Base-by-base conservation (phyloP, 2,329 filamentous ascomycete genomes). In the Leptographium procerum region DNA sequence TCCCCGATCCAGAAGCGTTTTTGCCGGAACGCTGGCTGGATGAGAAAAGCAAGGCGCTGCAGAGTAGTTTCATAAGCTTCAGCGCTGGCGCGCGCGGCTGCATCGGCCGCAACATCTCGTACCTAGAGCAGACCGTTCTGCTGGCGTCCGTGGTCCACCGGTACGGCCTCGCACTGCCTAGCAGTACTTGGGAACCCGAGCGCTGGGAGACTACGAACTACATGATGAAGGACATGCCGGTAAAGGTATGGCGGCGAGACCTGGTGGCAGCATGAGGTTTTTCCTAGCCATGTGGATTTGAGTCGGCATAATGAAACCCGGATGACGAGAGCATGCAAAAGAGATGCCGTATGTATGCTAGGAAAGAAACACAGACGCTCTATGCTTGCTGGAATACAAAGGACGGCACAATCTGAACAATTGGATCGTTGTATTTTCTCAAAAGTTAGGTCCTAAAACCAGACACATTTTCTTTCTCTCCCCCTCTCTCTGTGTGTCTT, bases 31-130 rank as follows among this genome's bases (percentile, higher is more conserved):
- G 76, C 8, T 78, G 75, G 75, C 55, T 74, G 0, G 62, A 62
- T 2, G 62, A 62, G 16, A 71, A 68, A 43, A 68, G 69, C 54
- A 71, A 73, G 1, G 72, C 70, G 16, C 61, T 61, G 3, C 61
- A 66, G 59, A 63, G 24, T n/a, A 11, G 28, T 19, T 57, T 57
- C 16, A 28, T 57, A 4, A 16, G 56, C 40, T 63, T 64, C 47
- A 61, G 61, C 6, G 36, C 57, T 1, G 61, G 61, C 1, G 69
- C 72, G 1, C 64, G 75, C 14, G 74, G 70, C 0, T 77, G 75
- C 59, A 63, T 77, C 7, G 75, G 75, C 0, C 71, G 72, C 51
- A 72, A 78, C 56, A 69, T 77, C 22, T 71, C 73, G 1, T 66
- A 73, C 19, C 61, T 77, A 56, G 75, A 77, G 62, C 59, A 64